A percentile compares a stretch with the other conserved stretches of the same genome.
These are phyloP conservation scores for Tolypocladium pustulatum DNA, from an alignment of 2,329 filamentous ascomycete genomes.

Conservation along the genomic window DNA sequence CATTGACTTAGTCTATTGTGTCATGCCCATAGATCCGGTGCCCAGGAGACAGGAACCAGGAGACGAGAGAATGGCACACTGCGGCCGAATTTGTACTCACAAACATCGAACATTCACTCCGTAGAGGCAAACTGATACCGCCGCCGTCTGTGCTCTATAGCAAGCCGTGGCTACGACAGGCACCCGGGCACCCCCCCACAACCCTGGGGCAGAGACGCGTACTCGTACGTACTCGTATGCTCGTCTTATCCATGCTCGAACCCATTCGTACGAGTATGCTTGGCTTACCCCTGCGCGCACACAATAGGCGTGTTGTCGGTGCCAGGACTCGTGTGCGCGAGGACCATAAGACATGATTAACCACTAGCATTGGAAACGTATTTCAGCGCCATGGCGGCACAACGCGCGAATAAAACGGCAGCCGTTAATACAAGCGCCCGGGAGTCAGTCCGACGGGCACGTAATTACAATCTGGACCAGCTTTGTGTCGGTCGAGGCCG, in stretches of 20 bases:
- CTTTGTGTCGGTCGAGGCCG: background rate
- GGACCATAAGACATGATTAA: background rate
- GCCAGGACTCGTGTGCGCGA: background rate
- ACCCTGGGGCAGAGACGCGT: background rate
- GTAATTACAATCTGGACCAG: background rate
- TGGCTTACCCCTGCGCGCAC: background rate
- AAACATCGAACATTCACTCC: too few species aligned
- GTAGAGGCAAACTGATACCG: too few species aligned
- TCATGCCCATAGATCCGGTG: background rate
- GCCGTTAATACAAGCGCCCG: background rate
- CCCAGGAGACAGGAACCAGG: background rate
- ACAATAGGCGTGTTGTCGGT: background rate
- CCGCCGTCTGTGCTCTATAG: background rate
- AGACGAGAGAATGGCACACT: background rate
- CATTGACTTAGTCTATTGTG: background rate
- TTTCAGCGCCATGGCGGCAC: background rate
- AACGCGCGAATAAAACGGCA: background rate
- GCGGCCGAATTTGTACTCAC: background rate
- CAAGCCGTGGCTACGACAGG: background rate
- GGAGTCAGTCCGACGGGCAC: background rate
- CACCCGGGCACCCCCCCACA: too few species aligned
- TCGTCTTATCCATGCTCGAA: background rate
- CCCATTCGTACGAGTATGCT: too few species aligned
- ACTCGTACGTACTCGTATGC: background rate
- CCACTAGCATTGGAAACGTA: background rate